phyloP scores from a whole-genome alignment of 164 flowering plant species.

The Stephania yunnanensis region DNA sequence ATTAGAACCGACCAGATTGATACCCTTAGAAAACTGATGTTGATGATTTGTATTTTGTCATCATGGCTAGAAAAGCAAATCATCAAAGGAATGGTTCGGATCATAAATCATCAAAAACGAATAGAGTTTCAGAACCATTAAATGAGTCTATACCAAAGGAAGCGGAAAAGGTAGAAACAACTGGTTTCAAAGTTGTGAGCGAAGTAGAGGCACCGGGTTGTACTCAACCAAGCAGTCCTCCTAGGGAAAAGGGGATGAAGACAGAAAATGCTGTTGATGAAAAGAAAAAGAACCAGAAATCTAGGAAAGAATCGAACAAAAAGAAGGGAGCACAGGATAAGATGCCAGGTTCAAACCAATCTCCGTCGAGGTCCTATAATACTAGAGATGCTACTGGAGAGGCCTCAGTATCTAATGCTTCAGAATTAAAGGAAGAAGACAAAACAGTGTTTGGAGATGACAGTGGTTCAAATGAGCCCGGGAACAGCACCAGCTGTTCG shows the following conservation, averaged over 20 bases:
- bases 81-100: constrained; percentile 56
- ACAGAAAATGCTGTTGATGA: constrained; percentile 22
- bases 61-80: constrained; percentile 66
- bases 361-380: constrained; percentile 15
- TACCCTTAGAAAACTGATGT: background rate
- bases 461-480: constrained; percentile 11
- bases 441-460: constrained; percentile 14
- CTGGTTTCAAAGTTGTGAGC: constrained; percentile 27
- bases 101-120: constrained; percentile 32
- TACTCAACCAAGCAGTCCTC: constrained; percentile 21
- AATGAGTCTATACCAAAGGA: constrained; percentile 20
- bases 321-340: constrained; percentile 31
- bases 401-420: constrained; percentile 19
- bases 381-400: constrained; percentile 20
- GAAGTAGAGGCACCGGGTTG: constrained; percentile 35
- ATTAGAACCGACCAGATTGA: constrained; percentile 3
- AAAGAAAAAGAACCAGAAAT: constrained; percentile 32
- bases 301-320: constrained; percentile 20
- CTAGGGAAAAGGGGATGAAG: constrained; percentile 12
- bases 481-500: constrained; percentile 14
- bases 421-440: constrained; percentile 22
- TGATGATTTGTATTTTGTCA: background rate
- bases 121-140: constrained; percentile 36
- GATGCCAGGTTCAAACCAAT: constrained; percentile 15
- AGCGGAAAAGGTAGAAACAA: constrained; percentile 23